phyloP scores from a whole-genome alignment of 2,329 filamentous ascomycete species.

The Neonectria coccinea region DNA sequence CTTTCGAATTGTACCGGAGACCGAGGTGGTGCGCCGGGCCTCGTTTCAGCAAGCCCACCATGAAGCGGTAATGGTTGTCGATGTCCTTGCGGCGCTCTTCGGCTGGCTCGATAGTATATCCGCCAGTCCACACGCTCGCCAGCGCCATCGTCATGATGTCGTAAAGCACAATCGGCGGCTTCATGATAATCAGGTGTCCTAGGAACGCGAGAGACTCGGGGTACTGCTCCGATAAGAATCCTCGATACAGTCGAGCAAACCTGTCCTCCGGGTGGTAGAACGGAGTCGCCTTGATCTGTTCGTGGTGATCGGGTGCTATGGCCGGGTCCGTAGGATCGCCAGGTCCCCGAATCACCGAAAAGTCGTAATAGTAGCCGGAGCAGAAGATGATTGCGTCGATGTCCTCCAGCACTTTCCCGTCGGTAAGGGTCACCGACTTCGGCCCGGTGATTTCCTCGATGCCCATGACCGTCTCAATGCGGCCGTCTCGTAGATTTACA shows the following conservation, averaged over 20 bases:
- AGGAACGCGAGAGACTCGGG: slow-evolving; percentile 49
- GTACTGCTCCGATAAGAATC: slow-evolving; percentile 49
- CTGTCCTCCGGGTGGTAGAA: slow-evolving; percentile 37
- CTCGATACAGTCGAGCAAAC: slow-evolving; percentile 48
- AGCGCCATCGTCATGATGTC: slow-evolving; percentile 49
- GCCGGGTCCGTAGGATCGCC: slow-evolving; percentile 45
- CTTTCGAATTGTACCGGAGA: slow-evolving; percentile 36
- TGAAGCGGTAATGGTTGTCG: slow-evolving; percentile 44
- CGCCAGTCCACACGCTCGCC: slow-evolving; percentile 45
- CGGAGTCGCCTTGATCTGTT: slow-evolving; percentile 37
- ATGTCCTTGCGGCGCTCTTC: slow-evolving; percentile 45
- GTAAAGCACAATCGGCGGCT: slow-evolving; percentile 44
- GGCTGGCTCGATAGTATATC: slow-evolving; percentile 34
- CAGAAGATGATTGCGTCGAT: slow-evolving; percentile 51
- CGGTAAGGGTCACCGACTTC: slow-evolving; percentile 44
- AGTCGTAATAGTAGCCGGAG: slow-evolving; percentile 48
- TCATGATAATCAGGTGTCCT: slow-evolving; percentile 43
- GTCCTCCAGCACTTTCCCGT: slow-evolving; percentile 48
- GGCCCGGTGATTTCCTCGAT: slow-evolving; percentile 47
- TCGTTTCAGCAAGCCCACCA: slow-evolving; percentile 36
- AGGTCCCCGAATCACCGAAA: slow-evolving; percentile 45
- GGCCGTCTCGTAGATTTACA: slow-evolving; percentile 43
- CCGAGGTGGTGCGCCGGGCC: slow-evolving; percentile 45
- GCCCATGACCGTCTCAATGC: slow-evolving; percentile 43
- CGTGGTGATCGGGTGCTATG: slow-evolving; percentile 43